phyloP scores from a whole-genome alignment of 1,284 basidiomycete genomes.

The Athelia psychrophila region DNA sequence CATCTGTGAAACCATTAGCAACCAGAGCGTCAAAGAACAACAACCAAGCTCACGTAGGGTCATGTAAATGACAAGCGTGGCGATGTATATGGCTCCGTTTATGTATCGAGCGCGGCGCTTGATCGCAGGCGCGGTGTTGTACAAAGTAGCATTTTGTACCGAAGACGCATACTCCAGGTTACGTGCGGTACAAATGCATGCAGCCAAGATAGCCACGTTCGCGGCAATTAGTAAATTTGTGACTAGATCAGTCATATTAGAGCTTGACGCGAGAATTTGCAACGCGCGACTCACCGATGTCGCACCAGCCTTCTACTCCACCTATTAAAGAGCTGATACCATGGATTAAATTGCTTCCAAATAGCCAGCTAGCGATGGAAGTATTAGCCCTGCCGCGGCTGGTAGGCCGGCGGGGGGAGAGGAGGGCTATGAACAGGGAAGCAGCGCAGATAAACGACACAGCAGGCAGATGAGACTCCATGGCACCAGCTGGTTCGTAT shows the following conservation, averaged over 20 bases:
- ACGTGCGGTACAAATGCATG: constrained; percentile 43
- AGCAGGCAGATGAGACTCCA: constrained; percentile 24
- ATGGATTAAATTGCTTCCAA: constrained; percentile 46
- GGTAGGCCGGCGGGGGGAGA: constrained; percentile 45
- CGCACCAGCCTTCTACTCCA: constrained; percentile 58
- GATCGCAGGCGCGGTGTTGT: constrained; percentile 22
- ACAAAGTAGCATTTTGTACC: constrained; percentile 25
- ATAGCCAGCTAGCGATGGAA: constrained; percentile 56
- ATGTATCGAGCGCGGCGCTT: constrained; percentile 35
- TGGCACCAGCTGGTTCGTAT: neutral
- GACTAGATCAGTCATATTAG: constrained; percentile 25
- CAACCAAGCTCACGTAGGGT: constrained; percentile 38
- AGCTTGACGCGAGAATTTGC: neutral
- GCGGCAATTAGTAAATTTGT: constrained; percentile 37
- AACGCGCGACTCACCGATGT: constrained; percentile 46
- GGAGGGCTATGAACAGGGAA: constrained; percentile 29
- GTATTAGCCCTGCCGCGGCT: constrained; percentile 59
- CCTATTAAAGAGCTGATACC: constrained; percentile 51
- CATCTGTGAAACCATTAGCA: constrained; percentile 19
- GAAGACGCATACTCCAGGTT: constrained; percentile 46
- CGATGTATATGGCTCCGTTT: constrained; percentile 45
- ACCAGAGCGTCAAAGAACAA: neutral
- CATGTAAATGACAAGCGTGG: constrained; percentile 47
- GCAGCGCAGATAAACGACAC: constrained; percentile 33
- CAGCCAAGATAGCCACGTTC: constrained; percentile 49